Conservation (phyloP, 305 asterid species). For the Plantago lanceolata region DNA sequence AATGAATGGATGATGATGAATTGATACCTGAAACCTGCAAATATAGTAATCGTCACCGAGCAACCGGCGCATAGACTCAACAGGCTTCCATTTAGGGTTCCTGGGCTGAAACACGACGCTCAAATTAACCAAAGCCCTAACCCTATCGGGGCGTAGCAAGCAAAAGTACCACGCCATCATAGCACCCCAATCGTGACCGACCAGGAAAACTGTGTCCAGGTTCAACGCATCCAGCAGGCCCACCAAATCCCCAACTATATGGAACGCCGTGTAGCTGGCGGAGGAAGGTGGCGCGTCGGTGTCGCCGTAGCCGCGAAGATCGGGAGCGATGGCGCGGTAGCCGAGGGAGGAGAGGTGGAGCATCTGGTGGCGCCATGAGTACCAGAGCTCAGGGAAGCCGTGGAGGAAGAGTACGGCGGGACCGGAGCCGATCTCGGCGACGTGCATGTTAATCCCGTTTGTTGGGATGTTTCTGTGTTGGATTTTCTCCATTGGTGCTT, state of each 20-base stretch:
- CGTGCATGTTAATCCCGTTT: slow-evolving; percentile 47
- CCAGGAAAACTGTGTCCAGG: slow-evolving; percentile 36
- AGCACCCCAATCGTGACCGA: slow-evolving; percentile 47
- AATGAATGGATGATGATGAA: too few relatives aligned
- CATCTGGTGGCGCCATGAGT: slow-evolving; percentile 58
- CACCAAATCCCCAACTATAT: slow-evolving; percentile 45
- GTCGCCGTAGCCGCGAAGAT: slow-evolving; percentile 53
- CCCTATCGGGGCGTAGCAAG: slow-evolving; percentile 33
- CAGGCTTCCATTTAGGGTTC: too few relatives aligned
- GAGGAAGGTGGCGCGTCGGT: slow-evolving; percentile 35
- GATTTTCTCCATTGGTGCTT: slow-evolving; percentile 47
- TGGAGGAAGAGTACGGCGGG: slow-evolving; percentile 43
- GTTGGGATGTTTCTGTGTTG: slow-evolving; percentile 27
- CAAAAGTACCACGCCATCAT: slow-evolving; percentile 35
- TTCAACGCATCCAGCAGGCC: slow-evolving; percentile 27
- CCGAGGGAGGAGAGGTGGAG: slow-evolving; percentile 37
- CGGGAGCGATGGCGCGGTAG: slow-evolving; percentile 50
- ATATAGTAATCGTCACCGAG: too few relatives aligned
- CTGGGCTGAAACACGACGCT: too few relatives aligned
- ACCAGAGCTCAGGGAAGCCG: slow-evolving; percentile 58
- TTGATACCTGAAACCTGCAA: too few relatives aligned
- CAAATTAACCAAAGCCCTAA: slow-evolving; percentile 37
- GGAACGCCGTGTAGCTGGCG: slow-evolving; percentile 36
- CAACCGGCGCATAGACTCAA: too few relatives aligned
- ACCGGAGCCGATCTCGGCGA: slow-evolving; percentile 43